Percentiles rank a stretch among this genome's conserved stretches.
Evolutionary conservation across 2,329 filamentous ascomycete species (phyloP).

Genomic region (Colletotrichum scovillei): DNA sequence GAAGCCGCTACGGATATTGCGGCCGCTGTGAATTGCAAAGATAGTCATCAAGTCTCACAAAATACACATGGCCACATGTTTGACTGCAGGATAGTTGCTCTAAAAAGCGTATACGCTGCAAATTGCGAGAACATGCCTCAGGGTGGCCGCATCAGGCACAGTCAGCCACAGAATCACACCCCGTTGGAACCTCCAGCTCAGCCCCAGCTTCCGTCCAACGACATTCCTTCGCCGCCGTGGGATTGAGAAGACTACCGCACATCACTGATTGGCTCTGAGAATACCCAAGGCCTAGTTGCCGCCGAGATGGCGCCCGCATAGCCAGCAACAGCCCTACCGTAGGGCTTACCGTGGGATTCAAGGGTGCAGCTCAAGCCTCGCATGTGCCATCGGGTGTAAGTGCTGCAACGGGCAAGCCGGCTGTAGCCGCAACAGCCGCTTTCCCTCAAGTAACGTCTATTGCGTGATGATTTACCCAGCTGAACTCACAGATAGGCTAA

Average conservation of each 20-base stretch:
- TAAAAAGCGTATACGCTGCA: neutral
- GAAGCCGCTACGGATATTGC: neutral
- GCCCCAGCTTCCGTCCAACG: neutral
- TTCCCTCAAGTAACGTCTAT: neutral
- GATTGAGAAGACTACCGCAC: neutral
- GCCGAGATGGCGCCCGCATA: neutral
- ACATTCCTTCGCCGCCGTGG: neutral
- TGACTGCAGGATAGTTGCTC: neutral
- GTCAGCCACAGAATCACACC: neutral
- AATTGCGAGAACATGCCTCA: neutral
- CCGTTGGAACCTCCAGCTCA: neutral
- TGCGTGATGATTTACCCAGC: neutral
- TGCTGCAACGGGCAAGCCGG: neutral
- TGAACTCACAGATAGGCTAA: neutral
- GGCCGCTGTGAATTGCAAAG: neutral
- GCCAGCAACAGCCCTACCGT: constrained; percentile 4
- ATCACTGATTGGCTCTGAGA: neutral
- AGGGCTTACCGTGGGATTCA: constrained; percentile 4
- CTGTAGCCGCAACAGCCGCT: neutral
- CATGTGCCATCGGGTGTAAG: neutral
- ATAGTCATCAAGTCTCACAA: neutral
- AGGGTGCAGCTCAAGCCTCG: neutral
- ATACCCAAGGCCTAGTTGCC: neutral
- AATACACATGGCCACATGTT: neutral
- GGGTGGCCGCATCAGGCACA: neutral